Conservation (phyloP, 1,284 basidiomycete genomes). For the Neolentinus lepideus region DNA sequence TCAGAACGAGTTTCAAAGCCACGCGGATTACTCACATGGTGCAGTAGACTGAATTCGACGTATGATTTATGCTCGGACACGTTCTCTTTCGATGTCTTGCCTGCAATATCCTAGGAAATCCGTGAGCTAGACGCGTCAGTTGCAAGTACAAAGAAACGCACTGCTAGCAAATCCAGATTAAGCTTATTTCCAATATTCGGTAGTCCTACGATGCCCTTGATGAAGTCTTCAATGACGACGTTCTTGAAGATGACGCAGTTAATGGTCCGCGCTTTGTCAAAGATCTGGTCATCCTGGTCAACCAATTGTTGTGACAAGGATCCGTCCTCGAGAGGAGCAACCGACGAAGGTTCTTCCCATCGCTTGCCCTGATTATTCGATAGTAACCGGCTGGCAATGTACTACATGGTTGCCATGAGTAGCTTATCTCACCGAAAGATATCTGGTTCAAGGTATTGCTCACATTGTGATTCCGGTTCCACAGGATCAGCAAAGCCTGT, state of each 20-base stretch:
- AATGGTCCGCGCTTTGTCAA: not conserved
- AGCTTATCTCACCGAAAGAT: not conserved
- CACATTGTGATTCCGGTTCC: conserved; percentile 22
- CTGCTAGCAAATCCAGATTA: not conserved
- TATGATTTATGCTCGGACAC: not conserved
- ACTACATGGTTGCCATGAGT: not conserved
- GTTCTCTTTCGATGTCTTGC: not conserved
- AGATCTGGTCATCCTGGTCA: not conserved
- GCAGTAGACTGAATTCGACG: not conserved
- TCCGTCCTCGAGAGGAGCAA: not conserved
- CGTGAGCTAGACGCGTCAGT: not conserved
- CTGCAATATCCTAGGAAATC: too few species aligned
- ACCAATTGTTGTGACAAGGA: not conserved
- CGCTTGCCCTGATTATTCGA: not conserved
- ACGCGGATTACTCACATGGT: not conserved
- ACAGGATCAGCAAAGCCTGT: conserved; percentile 25
- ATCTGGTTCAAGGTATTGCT: not conserved
- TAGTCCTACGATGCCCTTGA: not conserved
- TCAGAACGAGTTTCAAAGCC: not conserved
- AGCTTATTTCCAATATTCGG: not conserved
- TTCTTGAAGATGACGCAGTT: conserved; percentile 1
- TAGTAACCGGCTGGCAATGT: not conserved
- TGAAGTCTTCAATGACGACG: not conserved
- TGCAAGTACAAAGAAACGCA: not conserved
- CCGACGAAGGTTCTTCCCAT: not conserved